Evolutionary conservation across 768 basidiomycete species (phyloP), one percentile per base, ranked within the genome.

Genomic region (Postia placenta): DNA sequence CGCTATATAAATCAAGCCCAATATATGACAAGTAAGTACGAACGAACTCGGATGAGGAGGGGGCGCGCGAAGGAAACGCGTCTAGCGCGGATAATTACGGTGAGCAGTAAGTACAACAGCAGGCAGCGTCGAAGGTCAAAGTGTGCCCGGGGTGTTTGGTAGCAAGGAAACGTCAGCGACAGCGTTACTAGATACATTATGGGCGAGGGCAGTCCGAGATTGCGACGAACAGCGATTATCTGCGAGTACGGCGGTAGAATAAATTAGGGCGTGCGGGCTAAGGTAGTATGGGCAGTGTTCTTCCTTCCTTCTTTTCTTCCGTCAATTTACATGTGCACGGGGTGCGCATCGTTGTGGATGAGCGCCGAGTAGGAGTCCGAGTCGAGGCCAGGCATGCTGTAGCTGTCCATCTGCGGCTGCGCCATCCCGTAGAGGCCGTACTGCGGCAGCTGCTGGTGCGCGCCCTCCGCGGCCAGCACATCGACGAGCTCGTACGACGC

Each of bases 291-390:
- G 30, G n/a, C n/a, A n/a, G n/a, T n/a, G n/a, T n/a, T n/a, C n/a
- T n/a, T n/a, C n/a, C n/a, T n/a, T n/a, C n/a, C n/a, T n/a, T n/a
- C n/a, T n/a, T n/a, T n/a, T n/a, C 30, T 7, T 33, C 30, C 9
- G 15, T 7, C 30, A 3, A 11, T 45, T 60, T 54, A 60, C 59
- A 60, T 56, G 25, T 44, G 53, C 36, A 58, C 55, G 48, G 41
- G 52, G 42, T 55, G 56, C 23, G 56, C 28, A 26, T 57, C 50
- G 45, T 37, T 42, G 41, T 53, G 48, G 20, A 19, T 42, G 24
- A 36, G 35, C 15, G 36, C 46, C 47, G 30, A 44, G 45, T 40
- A 56, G 48, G 15, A 49, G 28, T 33, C 40, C 30, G 12, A 17
- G 12, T n/a, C n/a, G 23, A 36, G 47, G 20, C 45, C 42, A 11